A percentile compares a stretch with the other conserved stretches of the same genome.
phyloP scores from a whole-genome alignment of 306 rosid genomes.

The Acacia melanoxylon region DNA sequence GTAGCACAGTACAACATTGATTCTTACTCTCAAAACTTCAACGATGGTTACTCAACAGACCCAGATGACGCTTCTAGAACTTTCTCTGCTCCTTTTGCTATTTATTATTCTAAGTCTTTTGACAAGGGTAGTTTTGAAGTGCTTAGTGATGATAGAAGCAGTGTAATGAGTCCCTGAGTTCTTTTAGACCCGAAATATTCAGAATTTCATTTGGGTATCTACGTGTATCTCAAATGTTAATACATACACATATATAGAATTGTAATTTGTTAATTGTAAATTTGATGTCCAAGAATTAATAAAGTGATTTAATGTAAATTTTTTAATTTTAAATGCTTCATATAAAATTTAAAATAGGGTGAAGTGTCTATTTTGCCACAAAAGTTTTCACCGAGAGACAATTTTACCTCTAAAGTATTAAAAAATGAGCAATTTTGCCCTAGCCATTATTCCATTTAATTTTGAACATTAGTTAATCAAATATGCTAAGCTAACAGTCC shows the following conservation, averaged over 20 bases:
- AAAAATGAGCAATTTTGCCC: no score
- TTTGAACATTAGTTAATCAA: no score
- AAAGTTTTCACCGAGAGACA: no score
- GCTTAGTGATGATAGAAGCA: background rate
- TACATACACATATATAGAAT: background rate
- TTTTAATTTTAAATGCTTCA: no score
- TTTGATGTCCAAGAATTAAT: background rate
- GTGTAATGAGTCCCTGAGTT: background rate
- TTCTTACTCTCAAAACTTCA: slow-evolving; percentile 64
- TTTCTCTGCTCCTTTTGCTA: slow-evolving; percentile 31
- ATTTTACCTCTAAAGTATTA: no score
- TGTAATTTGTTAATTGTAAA: background rate
- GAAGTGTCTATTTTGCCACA: no score
- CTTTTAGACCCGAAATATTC: no score
- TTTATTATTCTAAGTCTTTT: no score
- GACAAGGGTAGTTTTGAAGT: background rate
- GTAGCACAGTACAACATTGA: slow-evolving; percentile 44
- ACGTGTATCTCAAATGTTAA: background rate
- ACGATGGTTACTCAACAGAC: slow-evolving; percentile 62
- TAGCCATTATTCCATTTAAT: no score
- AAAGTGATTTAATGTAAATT: background rate
- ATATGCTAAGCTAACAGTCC: no score
- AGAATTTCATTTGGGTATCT: no score
- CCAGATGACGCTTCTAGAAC: background rate
- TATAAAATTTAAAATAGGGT: no score